Evolutionary conservation across 495 filamentous ascomycete genomes (phyloP), one percentile per base, ranked within the genome.

Genomic region (Podospora comata): DNA sequence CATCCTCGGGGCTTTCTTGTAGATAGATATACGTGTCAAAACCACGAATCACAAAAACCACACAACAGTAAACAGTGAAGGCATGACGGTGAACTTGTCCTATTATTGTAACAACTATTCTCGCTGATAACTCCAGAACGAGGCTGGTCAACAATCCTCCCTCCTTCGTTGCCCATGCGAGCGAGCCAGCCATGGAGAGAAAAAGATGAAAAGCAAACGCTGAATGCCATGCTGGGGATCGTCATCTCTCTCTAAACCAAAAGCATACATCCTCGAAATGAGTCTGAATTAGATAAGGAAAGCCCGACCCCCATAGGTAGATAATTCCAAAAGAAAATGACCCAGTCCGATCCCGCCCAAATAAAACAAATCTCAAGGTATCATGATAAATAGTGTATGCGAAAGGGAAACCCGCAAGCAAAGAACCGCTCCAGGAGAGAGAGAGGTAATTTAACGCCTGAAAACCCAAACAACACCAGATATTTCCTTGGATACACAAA

Each of bases 291-390:
- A 48, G 60, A 66, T 48, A 26, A 59, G 58, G 23, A 44, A 64
- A 48, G 39, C 39, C 15, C 39, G 39, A 16, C 15, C 39, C 7
- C 39, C 39, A 48, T 48, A 48, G 18, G 39, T 13, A 48, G 39
- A 48, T 48, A 48, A 48, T 48, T 48, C 39, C 39, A 48, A 18
- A 23, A 48, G 13, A 48, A 48, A 48, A 48, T 18, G 13, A 48
- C 39, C 39, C 39, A 48, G 39, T 9, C 39, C 39, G 9, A 48
- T 11, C 39, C 39, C 39, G 13, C 39, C 39, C 39, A 48, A 9
- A 59, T 53, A 66, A 65, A 69, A 27, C 58, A 60, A 30, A 32
- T 58, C 70, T 64, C 68, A 11, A 72, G 70, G 70, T 72, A 72
- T 72, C 68, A 66, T 68, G 32, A 48, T 56, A 68, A 20, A 18